A percentile compares a stretch with the other conserved stretches of the same genome.
Evolutionary conservation across 1,139 yeast genomes (phyloP).

Genomic region (Saccharomycopsis hybrid): DNA sequence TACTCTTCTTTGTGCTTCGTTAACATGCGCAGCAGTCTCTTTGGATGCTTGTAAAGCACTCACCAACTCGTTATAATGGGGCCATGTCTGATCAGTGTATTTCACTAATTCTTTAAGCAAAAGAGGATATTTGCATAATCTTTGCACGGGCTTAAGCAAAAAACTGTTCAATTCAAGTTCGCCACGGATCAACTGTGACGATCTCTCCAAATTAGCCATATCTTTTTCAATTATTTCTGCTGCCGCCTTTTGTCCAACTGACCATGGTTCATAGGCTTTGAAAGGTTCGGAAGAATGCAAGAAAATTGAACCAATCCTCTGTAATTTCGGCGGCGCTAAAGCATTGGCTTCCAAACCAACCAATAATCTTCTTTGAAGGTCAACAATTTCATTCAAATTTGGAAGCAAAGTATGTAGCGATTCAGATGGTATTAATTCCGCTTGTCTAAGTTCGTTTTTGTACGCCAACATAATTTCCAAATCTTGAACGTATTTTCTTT

Average conservation of each 20-base stretch:
- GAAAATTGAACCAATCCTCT: constrained; percentile 83
- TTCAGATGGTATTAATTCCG: constrained; percentile 70
- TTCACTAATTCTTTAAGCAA: constrained; percentile 71
- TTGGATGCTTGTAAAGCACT: constrained; percentile 64
- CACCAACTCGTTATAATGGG: constrained; percentile 61
- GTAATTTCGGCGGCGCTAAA: constrained; percentile 64
- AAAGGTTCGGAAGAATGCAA: constrained; percentile 73
- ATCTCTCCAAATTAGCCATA: constrained; percentile 46
- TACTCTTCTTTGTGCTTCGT: constrained; percentile 89
- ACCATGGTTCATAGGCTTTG: constrained; percentile 87
- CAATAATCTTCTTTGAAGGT: constrained; percentile 84
- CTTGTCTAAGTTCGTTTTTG: constrained; percentile 57
- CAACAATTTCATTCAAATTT: constrained; percentile 73
- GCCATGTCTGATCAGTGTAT: constrained; percentile 45
- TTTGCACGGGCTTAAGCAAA: constrained; percentile 88
- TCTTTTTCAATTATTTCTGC: constrained; percentile 71
- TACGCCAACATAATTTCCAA: constrained; percentile 66
- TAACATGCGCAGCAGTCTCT: constrained; percentile 77
- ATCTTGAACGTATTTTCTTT: constrained; percentile 88
- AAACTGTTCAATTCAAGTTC: constrained; percentile 87
- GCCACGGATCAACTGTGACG: constrained; percentile 66
- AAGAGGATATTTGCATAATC: constrained; percentile 89
- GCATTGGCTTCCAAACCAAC: constrained; percentile 88
- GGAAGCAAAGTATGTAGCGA: constrained; percentile 81
- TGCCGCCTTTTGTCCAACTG: constrained; percentile 78